These are phyloP conservation scores for Yarrowia deformans DNA, from an alignment of 805 yeast species.

Conservation along the genomic window DNA sequence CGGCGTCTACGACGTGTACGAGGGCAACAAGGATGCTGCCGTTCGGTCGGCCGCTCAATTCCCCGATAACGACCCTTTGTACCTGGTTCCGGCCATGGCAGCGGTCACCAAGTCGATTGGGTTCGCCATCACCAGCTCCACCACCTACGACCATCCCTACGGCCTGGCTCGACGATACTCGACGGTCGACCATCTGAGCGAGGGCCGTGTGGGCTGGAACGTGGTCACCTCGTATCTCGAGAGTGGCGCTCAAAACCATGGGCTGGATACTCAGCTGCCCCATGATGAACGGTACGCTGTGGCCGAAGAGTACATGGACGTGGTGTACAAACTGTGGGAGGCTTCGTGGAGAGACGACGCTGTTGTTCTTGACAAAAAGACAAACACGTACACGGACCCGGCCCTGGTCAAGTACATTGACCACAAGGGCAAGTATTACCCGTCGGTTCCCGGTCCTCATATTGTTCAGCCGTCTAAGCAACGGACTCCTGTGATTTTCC, in stretches of 20 bases:
- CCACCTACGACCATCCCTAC: conserved; percentile 56
- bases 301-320: conserved; percentile 55
- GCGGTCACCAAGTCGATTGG: conserved; percentile 54
- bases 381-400: conserved; percentile 48
- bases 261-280: conserved; percentile 52
- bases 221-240: conserved; percentile 57
- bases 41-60: conserved; percentile 50
- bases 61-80: conserved; percentile 55
- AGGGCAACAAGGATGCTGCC: conserved; percentile 53
- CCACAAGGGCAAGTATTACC: conserved; percentile 53
- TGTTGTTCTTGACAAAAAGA: conserved; percentile 47
- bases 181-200: conserved; percentile 55
- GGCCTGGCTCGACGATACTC: conserved; percentile 56
- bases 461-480: conserved; percentile 57
- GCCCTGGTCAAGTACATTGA: conserved; percentile 54
- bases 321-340: conserved; percentile 53
- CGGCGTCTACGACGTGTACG: conserved; percentile 54
- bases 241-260: conserved; percentile 55
- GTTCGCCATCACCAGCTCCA: conserved; percentile 56
- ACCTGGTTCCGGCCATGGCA: conserved; percentile 55
- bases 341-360: conserved; percentile 58
- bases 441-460: conserved; percentile 55
- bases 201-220: conserved; percentile 59
- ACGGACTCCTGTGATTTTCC: conserved; percentile 55
- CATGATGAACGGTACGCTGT: conserved; percentile 55